Conservation (phyloP, 2,329 filamentous ascomycete genomes). For the Botryotinia calthae region DNA sequence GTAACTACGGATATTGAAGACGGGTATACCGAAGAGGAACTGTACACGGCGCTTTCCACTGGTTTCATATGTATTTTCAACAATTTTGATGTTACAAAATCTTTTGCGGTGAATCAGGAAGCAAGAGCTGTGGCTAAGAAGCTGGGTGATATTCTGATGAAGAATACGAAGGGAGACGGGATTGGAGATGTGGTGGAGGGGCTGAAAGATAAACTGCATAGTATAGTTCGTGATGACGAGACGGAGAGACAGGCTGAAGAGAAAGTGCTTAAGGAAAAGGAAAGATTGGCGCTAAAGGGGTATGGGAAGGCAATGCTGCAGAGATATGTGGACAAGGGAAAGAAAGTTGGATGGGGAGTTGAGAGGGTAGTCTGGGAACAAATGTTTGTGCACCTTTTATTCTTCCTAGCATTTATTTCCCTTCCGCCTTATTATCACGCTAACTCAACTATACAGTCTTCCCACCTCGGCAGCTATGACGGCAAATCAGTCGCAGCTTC, state of each 20-base stretch:
- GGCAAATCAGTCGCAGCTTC: slow-evolving; percentile 69
- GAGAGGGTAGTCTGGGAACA: slow-evolving; percentile 58
- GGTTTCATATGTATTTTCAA: slow-evolving; percentile 66
- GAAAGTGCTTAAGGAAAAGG: slow-evolving; percentile 38
- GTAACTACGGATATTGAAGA: not conserved
- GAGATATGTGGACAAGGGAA: slow-evolving; percentile 59
- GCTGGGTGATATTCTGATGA: slow-evolving; percentile 60
- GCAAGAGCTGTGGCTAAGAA: slow-evolving; percentile 56
- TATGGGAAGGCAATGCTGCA: slow-evolving; percentile 67
- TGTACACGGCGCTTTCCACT: slow-evolving; percentile 48
- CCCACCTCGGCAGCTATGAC: slow-evolving; percentile 66
- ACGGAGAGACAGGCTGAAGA: slow-evolving; percentile 41
- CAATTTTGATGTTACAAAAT: slow-evolving; percentile 60
- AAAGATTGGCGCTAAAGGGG: slow-evolving; percentile 53
- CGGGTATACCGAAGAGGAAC: slow-evolving; percentile 32
- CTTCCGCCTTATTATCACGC: not conserved
- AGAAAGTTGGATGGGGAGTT: slow-evolving; percentile 44
- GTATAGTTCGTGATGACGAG: slow-evolving; percentile 5
- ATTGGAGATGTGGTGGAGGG: slow-evolving; percentile 15
- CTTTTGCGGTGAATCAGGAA: slow-evolving; percentile 54
- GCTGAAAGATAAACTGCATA: not conserved
- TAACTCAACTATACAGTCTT: slow-evolving; percentile 24
- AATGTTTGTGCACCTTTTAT: slow-evolving; percentile 27
- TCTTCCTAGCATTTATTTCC: not conserved
- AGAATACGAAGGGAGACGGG: slow-evolving; percentile 62